Evolutionary conservation across 441 rosid species (phyloP), one percentile per base, ranked within the genome.

Genomic region (Raphanus hybrid): DNA sequence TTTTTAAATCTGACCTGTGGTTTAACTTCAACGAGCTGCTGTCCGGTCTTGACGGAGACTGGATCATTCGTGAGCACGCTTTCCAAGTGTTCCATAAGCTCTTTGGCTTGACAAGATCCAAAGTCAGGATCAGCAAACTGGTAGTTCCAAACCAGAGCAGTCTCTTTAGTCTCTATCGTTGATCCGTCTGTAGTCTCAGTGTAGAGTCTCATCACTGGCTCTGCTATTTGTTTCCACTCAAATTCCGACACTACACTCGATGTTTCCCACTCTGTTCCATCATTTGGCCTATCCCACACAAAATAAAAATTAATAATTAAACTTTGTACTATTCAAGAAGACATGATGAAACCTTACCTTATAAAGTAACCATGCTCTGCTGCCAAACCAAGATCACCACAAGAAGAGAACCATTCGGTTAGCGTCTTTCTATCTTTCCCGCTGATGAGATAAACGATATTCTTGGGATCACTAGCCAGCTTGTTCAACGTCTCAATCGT

Each of bases 121-220:
- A 94, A 94, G 80, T 94, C 97, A 20, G 97, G 92, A 82, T 94
- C 97, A 48, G 98, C 97, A 16, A 85, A 81, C 74, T 83, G 87
- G 82, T 90, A 92, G 60, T 87, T 87, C 98, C 98, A 94, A 57
- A 88, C 92, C 6, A 94, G 84, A 34, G 94, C 89, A 70, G 94
- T 92, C 80, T 94, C 97, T 85, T 92, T 94, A 41, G 86, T 78
- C 83, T 94, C 98, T 67, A 94, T 94, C 10, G 90, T 64, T 57
- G 98, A 94, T 55, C 98, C 97, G 79, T 94, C 98, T 26, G 98
- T 94, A 62, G 97, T 90, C 78, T 92, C 97, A n/a, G 88, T 86
- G 86, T 92, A 94, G 1, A 90, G 80, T 82, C 85, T 81, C 98
- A 92, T 94, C 67, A 94, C 95, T 0, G 98, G 97, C 84, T 94